Evolutionary conservation across 2,329 filamentous ascomycete species (phyloP), one percentile per base, ranked within the genome.

Genomic region (Epichloe typhina): DNA sequence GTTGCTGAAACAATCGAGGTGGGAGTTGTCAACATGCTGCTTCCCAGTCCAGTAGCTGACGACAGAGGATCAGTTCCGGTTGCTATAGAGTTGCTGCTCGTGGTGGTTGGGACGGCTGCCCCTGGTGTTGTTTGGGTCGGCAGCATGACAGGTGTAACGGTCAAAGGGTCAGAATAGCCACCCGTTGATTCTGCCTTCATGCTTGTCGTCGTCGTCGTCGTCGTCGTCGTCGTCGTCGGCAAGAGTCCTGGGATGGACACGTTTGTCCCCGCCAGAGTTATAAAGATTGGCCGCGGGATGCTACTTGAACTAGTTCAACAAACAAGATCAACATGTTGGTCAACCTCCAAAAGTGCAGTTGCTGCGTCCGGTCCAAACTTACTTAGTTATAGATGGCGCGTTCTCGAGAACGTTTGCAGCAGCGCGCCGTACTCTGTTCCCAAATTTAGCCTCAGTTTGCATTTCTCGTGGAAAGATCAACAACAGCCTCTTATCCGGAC

Each of bases 381-480:
- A 50, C 49, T 17, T 31, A 3, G 38, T 19, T 8, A 9, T 2
- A 38, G 15, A 4, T 2, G 44, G 13, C 15, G 37, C 11, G 3
- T 42, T 42, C 3, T 17, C 15, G 38, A 19, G 6, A 21, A 13
- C 9, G 19, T 15, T 33, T 12, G 23, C 13, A 38, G 56, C 57
- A 36, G 50, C 57, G 55, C 58, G 54, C 49, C 46, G 57, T 45
- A 41, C 51, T 54, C 60, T 64, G 19, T 26, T 41, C 5, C 33
- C 8, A 17, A 23, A 49, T 41, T 61, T 45, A 58, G 55, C 37
- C 12, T 50, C 8, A n/a, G 9, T 15, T 41, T 45, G 15, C 3
- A 8, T 6, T 31, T 50, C 23, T 17, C n/a, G 19, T 23, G 15
- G 36, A 13, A 38, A 38, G 36, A 12, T 41, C 6, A 3, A 21